These are phyloP conservation scores for Cryptococcus sp. DNA, from an alignment of 1,284 basidiomycete genomes.

Conservation along the genomic window DNA sequence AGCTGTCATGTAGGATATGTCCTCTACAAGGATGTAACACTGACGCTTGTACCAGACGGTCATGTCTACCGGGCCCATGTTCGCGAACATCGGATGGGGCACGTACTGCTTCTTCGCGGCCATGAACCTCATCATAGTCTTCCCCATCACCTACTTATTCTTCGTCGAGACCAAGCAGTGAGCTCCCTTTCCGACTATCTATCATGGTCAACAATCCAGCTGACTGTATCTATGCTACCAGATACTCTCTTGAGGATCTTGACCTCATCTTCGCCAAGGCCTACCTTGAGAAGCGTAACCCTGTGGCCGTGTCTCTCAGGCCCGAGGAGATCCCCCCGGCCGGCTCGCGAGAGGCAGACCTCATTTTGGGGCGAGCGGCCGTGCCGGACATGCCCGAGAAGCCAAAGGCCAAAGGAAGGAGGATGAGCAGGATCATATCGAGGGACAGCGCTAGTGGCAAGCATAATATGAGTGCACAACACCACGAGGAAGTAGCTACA, in stretches of 20 bases:
- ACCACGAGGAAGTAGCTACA: no score
- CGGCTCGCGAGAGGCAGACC: conserved; percentile 34
- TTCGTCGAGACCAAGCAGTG: background rate
- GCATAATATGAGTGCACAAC: no score
- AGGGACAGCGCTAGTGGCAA: no score
- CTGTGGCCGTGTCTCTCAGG: conserved; percentile 25
- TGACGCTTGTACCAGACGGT: conserved; percentile 17
- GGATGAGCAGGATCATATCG: no score
- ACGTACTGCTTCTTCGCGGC: conserved; percentile 44
- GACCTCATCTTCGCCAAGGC: conserved; percentile 40
- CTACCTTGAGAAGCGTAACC: conserved; percentile 22
- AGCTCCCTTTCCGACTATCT: background rate
- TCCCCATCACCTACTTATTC: conserved; percentile 31
- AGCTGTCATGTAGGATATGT: background rate
- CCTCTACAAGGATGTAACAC: no score
- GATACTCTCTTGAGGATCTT: conserved; percentile 34
- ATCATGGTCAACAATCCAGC: background rate
- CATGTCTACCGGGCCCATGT: conserved; percentile 41
- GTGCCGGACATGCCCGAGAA: no score
- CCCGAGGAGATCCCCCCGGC: conserved; percentile 29
- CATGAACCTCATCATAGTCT: conserved; percentile 38
- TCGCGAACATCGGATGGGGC: conserved; percentile 38
- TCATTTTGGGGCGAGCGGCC: conserved; percentile 23
- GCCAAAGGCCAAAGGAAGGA: no score
- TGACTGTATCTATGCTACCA: conserved; percentile 30